Evolutionary conservation across 306 rosid species (phyloP).

Genomic region (Boehmeria nivea): DNA sequence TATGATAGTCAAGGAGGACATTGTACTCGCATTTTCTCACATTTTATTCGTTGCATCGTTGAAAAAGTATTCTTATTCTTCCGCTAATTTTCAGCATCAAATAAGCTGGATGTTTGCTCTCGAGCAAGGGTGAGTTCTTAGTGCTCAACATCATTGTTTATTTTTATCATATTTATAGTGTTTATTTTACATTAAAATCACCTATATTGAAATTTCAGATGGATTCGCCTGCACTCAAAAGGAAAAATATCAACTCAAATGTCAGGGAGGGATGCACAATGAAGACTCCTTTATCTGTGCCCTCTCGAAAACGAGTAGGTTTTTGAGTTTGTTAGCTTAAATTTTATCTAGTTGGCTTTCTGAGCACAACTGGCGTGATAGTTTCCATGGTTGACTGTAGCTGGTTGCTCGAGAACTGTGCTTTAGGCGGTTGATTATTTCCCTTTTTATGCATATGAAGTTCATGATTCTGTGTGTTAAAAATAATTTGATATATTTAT

Average conservation of each 20-base stretch:
- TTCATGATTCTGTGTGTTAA: too few relatives aligned
- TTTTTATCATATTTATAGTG: not conserved
- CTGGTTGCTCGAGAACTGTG: too few relatives aligned
- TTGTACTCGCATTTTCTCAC: too few relatives aligned
- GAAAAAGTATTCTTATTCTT: not conserved
- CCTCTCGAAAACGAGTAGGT: constrained; percentile 26
- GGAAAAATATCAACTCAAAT: constrained; percentile 16
- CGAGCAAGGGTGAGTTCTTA: constrained; percentile 32
- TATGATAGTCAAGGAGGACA: too few relatives aligned
- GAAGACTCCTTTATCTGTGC: constrained; percentile 2
- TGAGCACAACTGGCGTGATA: too few relatives aligned
- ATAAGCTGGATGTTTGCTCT: constrained; percentile 18
- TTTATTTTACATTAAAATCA: not conserved
- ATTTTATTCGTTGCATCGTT: not conserved
- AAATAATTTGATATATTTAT: not conserved
- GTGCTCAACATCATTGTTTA: not conserved
- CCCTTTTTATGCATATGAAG: too few relatives aligned
- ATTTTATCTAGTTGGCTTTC: too few relatives aligned
- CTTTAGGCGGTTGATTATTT: too few relatives aligned
- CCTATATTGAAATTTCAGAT: constrained; percentile 27
- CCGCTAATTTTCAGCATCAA: constrained; percentile 34
- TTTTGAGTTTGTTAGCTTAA: too few relatives aligned
- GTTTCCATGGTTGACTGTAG: too few relatives aligned
- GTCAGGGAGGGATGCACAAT: constrained; percentile 16
- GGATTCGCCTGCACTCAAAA: constrained; percentile 17